Conservation (phyloP, 306 rosid species). For the Glycine soja region DNA sequence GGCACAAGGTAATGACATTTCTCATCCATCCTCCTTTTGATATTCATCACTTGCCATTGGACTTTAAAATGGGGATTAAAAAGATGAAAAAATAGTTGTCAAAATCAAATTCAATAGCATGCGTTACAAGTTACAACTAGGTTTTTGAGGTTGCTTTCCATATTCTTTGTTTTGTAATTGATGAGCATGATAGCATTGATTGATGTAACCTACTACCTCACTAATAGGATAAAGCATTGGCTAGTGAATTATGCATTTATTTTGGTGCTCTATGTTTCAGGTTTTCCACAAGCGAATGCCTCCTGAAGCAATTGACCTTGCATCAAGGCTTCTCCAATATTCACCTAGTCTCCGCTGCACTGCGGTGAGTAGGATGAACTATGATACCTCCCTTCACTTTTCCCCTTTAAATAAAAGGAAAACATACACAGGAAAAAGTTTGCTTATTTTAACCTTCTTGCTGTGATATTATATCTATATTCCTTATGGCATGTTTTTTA, state of each 20-base stretch:
- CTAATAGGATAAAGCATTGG: constrained; percentile 6
- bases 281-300: constrained; percentile 91
- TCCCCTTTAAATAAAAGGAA: not conserved
- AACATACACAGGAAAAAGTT: not conserved
- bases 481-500: not conserved
- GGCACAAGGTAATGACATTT: constrained; percentile 80
- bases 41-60: not conserved
- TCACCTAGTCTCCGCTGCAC: constrained; percentile 91
- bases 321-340: constrained; percentile 91
- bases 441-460: not conserved
- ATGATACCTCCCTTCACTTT: not conserved
- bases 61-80: not conserved
- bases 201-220: constrained; percentile 12
- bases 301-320: constrained; percentile 92
- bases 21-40: constrained; percentile 17
- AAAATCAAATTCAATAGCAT: constrained; percentile 21
- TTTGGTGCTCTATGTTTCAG: constrained; percentile 53
- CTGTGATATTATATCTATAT: not conserved
- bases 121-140: not conserved
- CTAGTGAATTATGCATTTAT: constrained; percentile 22
- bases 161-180: constrained; percentile 1
- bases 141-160: constrained; percentile 2
- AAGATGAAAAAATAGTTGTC: not conserved
- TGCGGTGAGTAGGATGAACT: constrained; percentile 66
- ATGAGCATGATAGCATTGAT: not conserved